phyloP scores from a whole-genome alignment of 768 basidiomycete species.

The Lentinula sp. region DNA sequence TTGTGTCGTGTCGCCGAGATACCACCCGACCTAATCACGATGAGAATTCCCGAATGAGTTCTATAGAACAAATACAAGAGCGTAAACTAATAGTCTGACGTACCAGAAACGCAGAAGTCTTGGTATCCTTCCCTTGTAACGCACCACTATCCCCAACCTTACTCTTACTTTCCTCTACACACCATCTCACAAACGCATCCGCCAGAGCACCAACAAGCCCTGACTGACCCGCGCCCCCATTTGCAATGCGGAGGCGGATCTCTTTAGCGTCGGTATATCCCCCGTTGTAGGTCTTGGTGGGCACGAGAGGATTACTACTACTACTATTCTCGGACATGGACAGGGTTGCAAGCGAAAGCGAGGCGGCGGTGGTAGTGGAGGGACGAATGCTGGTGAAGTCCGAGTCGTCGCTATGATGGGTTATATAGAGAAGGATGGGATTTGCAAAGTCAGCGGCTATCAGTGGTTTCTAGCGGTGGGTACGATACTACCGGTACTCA shows the following conservation, averaged over 20 bases:
- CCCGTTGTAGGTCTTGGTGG: constrained; percentile 1
- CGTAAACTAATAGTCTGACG: neutral
- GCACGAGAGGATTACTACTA: neutral
- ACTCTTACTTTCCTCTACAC: constrained; percentile 13
- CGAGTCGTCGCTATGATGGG: too few relatives aligned
- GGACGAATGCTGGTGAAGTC: too few relatives aligned
- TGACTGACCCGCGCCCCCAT: constrained; percentile 24
- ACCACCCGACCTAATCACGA: constrained; percentile 43
- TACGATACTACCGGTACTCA: too few relatives aligned
- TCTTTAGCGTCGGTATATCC: neutral
- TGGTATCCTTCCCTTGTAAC: constrained; percentile 7
- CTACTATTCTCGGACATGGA: too few relatives aligned
- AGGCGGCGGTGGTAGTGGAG: too few relatives aligned
- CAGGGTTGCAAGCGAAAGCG: too few relatives aligned
- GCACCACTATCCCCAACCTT: neutral
- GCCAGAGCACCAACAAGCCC: constrained; percentile 44
- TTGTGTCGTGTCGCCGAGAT: constrained; percentile 50
- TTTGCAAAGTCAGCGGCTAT: too few relatives aligned
- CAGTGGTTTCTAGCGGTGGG: too few relatives aligned
- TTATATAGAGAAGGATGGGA: too few relatives aligned
- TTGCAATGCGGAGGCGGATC: neutral
- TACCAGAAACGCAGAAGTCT: constrained; percentile 24
- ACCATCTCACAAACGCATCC: constrained; percentile 36
- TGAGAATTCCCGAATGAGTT: neutral
- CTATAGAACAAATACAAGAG: too few relatives aligned